Evolutionary conservation across 352 stramenopile genomes (phyloP).

Genomic region (Blastocystis hominis): DNA sequence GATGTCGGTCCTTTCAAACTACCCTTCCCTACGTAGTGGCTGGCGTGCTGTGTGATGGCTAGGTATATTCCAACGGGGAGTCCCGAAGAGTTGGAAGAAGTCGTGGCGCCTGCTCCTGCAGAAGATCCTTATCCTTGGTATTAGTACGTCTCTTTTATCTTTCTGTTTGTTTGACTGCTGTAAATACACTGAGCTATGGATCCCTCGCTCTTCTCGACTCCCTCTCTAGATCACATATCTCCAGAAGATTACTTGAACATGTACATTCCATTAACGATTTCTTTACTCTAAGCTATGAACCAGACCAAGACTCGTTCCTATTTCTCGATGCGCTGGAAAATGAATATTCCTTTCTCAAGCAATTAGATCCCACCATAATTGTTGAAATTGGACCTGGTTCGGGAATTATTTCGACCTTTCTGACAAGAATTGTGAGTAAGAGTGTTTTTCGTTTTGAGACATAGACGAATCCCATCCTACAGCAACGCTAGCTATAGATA

Average conservation of each 20-base stretch:
- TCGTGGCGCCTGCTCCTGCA: conserved; percentile 17
- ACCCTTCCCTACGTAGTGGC: conserved; percentile 35
- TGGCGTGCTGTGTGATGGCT: neutral
- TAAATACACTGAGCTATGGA: neutral
- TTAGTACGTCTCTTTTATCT: neutral
- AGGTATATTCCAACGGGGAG: conserved; percentile 33
- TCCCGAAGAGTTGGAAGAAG: neutral
- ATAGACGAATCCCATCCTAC: neutral
- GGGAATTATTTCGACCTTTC: conserved; percentile 7
- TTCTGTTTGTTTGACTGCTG: neutral
- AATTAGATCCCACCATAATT: neutral
- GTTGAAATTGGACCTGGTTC: conserved; percentile 4
- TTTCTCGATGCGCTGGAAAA: conserved; percentile 5
- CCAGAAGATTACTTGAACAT: neutral
- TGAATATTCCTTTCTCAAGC: neutral
- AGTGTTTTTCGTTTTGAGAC: neutral
- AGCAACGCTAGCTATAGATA: neutral
- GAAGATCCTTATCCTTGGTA: conserved; percentile 39
- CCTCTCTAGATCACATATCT: neutral
- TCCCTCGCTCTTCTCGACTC: neutral
- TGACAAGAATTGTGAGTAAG: neutral
- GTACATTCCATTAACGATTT: neutral
- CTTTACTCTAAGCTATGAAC: neutral
- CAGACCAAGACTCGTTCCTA: conserved; percentile 4
- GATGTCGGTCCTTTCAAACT: neutral